These are phyloP conservation scores for Sphaerulina musiva DNA, from an alignment of 2,329 filamentous ascomycete genomes.

Conservation along the genomic window DNA sequence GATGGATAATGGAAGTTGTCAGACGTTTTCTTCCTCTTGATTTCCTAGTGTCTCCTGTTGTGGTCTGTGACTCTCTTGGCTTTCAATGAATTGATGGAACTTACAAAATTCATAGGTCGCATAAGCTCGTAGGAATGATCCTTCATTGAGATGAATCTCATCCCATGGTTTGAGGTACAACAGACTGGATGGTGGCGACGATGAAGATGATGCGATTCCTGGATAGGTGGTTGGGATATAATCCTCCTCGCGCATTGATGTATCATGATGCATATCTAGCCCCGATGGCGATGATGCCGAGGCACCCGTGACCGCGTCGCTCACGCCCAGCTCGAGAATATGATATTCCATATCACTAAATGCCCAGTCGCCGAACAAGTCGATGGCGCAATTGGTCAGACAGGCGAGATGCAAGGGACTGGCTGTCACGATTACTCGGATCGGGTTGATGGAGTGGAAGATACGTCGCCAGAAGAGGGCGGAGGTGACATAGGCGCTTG, in stretches of 20 bases:
- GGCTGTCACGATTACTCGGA: slow-evolving; percentile 43
- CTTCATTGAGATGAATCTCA: slow-evolving; percentile 64
- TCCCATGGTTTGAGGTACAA: slow-evolving; percentile 60
- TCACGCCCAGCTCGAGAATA: slow-evolving; percentile 23
- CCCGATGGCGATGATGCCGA: background rate
- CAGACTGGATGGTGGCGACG: slow-evolving; percentile 34
- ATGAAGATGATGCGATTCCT: slow-evolving; percentile 16
- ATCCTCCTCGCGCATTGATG: background rate
- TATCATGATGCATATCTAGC: background rate
- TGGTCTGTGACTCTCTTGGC: no score
- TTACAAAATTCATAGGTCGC: slow-evolving; percentile 60
- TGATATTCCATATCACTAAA: slow-evolving; percentile 33
- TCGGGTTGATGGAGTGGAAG: slow-evolving; percentile 48
- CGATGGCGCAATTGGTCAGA: slow-evolving; percentile 53
- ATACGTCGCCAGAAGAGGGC: slow-evolving; percentile 48
- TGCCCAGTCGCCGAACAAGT: slow-evolving; percentile 39
- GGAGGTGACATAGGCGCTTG: slow-evolving; percentile 8
- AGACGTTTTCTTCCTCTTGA: background rate
- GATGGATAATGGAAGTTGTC: background rate
- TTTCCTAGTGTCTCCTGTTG: background rate
- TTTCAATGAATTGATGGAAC: background rate
- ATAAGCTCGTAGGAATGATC: slow-evolving; percentile 65
- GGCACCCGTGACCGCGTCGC: background rate
- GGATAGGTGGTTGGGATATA: slow-evolving; percentile 15
- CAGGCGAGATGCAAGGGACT: slow-evolving; percentile 57